Evolutionary conservation across 2,329 filamentous ascomycete genomes (phyloP), one percentile per base, ranked within the genome.

Genomic region (Alternaria sp.): DNA sequence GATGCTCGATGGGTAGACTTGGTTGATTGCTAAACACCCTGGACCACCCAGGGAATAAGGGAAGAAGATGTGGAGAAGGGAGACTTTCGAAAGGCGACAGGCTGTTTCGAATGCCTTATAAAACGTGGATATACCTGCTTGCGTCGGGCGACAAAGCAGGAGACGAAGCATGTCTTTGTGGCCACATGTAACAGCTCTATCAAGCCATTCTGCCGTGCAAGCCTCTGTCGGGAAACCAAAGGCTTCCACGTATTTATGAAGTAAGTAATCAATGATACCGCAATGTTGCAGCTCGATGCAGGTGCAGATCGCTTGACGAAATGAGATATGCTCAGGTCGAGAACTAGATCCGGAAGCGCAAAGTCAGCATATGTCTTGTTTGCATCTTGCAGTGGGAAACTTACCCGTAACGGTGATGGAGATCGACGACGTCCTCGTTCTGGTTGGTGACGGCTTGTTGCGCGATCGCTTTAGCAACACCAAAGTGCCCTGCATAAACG

Each of bases 351-450:
- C n/a, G n/a, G n/a, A n/a, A n/a, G n/a, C n/a, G n/a, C n/a, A n/a
- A n/a, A n/a, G n/a, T n/a, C n/a, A n/a, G n/a, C n/a, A n/a, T n/a
- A n/a, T n/a, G n/a, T n/a, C n/a, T n/a, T 7, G 9, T 11, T 4
- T 30, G 8, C 2, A 30, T 2, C 9, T 11, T 0, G 1, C 2
- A 30, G 8, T 30, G 8, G 8, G 0, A 11, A 30, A 4, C 28
- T 30, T 30, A 11, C 28, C 8, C 2, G 24, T 7, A 5, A 11
- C 28, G 8, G 24, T 14, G 2, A 3, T 4, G 0, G 36, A 9
- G 6, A 16, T 18, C 4, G 12, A n/a, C 14, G 12, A 38, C 5
- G 4, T 11, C 16, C 12, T 26, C 12, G 3, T 14, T 0, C 18
- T 42, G 16, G 4, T 12, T 4, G 1, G 36, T 52, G 12, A 52